Evolutionary conservation across 345 rosid species (phyloP), one percentile per base, ranked within the genome.

Genomic region (Microthlaspi erraticum): DNA sequence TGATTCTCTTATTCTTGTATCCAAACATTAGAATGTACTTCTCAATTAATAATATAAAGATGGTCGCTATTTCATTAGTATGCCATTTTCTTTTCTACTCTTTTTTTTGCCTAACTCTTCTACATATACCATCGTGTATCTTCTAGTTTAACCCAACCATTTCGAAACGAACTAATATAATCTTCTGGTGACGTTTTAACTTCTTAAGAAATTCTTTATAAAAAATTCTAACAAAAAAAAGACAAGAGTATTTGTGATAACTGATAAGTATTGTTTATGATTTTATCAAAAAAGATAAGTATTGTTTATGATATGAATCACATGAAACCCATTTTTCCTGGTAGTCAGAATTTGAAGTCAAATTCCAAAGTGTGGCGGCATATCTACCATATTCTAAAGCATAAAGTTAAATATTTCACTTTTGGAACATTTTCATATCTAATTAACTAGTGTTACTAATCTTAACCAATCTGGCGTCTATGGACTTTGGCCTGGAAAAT

Each of bases 341-440:
- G 52, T 48, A 43, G 37, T 49, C 60, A 51, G 18, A 58, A 58
- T 65, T 65, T 19, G 61, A 57, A 74, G 72, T 74, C 72, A 74
- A 65, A 58, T 14, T 74, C 46, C 16, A 41, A 59, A 66, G 18
- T 50, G 20, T 50, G 67, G 67, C 46, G 39, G 72, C 68, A 44
- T 57, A 10, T 7, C 5, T 46, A 64, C 41, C 38, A 20, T 66
- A 58, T 31, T 33, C 11, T 13, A 57, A 57, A 66, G 46, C 59
- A 51, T 26, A 43, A 50, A 32, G 68, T 59, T 33, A 50, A 8
- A 50, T 16, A 59, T 32, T 65, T 37, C 8, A 65, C 61, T 58
- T 58, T 50, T 45, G 42, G 42, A 20, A 32, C 14, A 33, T 49
- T 36, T 17, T 19, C 18, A 39, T 41, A 5, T 18, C 39, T n/a